Evolutionary conservation across 495 filamentous ascomycete genomes (phyloP), one percentile per base, ranked within the genome.

Genomic region (Xanthoparmelia taractica): DNA sequence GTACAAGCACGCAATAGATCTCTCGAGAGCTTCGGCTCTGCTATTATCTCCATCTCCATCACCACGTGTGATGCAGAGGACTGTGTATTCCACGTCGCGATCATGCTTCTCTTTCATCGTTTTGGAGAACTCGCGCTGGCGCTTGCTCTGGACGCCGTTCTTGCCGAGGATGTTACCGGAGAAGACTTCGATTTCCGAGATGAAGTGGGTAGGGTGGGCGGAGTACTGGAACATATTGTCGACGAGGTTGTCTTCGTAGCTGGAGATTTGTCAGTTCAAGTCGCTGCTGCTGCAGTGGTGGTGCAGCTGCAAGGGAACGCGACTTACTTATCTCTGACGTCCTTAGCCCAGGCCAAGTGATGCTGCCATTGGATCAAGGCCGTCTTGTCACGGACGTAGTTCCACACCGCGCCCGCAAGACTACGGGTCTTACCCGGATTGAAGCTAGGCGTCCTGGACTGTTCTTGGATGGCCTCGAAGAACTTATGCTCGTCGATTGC

Each of bases 111-210:
- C 86, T 59, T 80, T 84, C 76, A 92, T 79, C 18, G 74, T 78
- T 1, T 71, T 73, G 4, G 84, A 85, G 4, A 71, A 72, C 55
- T 93, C 89, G 50, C 84, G 83, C 63, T 91, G 85, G 1, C 83
- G 77, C 58, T 75, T 78, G 20, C 76, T 84, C 64, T 84, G 83
- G 6, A 73, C 72, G 33, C 85, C 84, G 1, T 73, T 77, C 55
- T 80, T 85, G 61, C 86, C 89, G 27, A 92, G 73, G 58, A 95
- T 87, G 47, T 77, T 82, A 34, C 90, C 89, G 37, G 83, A 79
- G 70, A 92, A 90, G 29, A 89, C 87, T 74, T 96, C 91, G 15
- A 87, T 71, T 69, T 96, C 91, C 5, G 73, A 82, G 15, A 95
- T 75, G 18, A 77, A 78, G 33, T 82, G 76, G 45, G 69, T 71